These are phyloP conservation scores for Suhomyces taliae DNA, from an alignment of 1,139 yeast genomes.

Conservation along the genomic window DNA sequence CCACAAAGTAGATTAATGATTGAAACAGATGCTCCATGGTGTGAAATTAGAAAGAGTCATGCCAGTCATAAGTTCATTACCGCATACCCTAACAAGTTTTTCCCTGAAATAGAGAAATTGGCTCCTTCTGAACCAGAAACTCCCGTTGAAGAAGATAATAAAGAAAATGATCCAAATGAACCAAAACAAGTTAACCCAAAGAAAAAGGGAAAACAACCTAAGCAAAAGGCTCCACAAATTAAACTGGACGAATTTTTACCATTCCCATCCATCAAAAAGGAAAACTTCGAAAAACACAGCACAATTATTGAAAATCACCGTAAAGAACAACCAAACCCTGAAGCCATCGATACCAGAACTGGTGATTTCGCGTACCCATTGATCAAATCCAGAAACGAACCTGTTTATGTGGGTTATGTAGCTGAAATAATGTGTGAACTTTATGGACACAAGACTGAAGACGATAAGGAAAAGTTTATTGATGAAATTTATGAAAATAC, in stretches of 20 bases:
- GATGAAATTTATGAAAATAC: slow-evolving; percentile 67
- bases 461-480: slow-evolving; percentile 53
- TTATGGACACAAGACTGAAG: slow-evolving; percentile 31
- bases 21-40: slow-evolving; percentile 99
- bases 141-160: neutral
- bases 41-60: slow-evolving; percentile 85
- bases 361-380: slow-evolving; percentile 50
- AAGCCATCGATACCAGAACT: slow-evolving; percentile 10
- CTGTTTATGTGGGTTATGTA: slow-evolving; percentile 78
- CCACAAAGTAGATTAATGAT: slow-evolving; percentile 72
- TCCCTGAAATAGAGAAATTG: slow-evolving; percentile 38
- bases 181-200: neutral
- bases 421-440: slow-evolving; percentile 75
- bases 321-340: slow-evolving; percentile 14
- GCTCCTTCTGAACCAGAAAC: neutral
- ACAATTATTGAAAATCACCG: slow-evolving; percentile 9
- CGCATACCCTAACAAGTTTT: slow-evolving; percentile 54
- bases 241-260: slow-evolving; percentile 54
- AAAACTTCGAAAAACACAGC: slow-evolving; percentile 42
- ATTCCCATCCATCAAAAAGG: slow-evolving; percentile 64
- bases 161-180: neutral
- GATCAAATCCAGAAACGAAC: slow-evolving; percentile 88
- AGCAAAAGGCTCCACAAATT: slow-evolving; percentile 17
- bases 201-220: slow-evolving; percentile 12
- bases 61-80: slow-evolving; percentile 63